phyloP scores from a whole-genome alignment of 257 asterid genomes.

The Thymus quinquecostatus region DNA sequence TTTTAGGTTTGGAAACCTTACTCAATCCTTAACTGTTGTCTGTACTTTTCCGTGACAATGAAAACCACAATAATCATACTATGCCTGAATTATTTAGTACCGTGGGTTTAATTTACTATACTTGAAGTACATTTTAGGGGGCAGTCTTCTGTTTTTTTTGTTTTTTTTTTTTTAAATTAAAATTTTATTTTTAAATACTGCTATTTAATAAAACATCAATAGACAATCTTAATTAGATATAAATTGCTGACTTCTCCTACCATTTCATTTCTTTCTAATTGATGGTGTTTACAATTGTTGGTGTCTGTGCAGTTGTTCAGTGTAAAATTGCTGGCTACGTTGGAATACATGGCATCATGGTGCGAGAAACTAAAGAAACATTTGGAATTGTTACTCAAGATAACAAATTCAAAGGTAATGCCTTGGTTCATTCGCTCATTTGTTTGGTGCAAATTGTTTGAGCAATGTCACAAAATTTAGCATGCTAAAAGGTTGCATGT shows the following conservation, averaged over 20 bases:
- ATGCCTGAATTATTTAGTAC: conserved; percentile 4
- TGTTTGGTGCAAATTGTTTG: conserved; percentile 38
- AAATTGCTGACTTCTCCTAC: conserved; percentile 4
- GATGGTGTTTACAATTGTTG: conserved; percentile 13
- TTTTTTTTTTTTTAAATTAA: background rate
- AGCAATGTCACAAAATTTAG: background rate
- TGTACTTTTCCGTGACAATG: conserved; percentile 19
- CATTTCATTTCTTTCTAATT: background rate
- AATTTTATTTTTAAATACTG: no score
- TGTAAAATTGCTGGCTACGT: conserved; percentile 54
- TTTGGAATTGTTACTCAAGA: conserved; percentile 83
- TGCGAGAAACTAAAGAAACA: conserved; percentile 86
- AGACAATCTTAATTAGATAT: background rate
- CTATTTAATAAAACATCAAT: background rate
- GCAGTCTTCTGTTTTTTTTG: background rate
- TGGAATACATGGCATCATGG: conserved; percentile 80
- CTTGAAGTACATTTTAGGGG: background rate
- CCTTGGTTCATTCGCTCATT: background rate
- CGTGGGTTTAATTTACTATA: background rate
- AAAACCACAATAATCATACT: background rate
- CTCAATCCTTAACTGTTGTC: conserved; percentile 14
- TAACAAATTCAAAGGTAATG: conserved; percentile 81
- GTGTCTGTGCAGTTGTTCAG: conserved; percentile 58
- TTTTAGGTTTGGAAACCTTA: conserved; percentile 57
- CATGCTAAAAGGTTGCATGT: background rate